phyloP scores from a whole-genome alignment of 2,329 filamentous ascomycete genomes.

The Knufia petricola region DNA sequence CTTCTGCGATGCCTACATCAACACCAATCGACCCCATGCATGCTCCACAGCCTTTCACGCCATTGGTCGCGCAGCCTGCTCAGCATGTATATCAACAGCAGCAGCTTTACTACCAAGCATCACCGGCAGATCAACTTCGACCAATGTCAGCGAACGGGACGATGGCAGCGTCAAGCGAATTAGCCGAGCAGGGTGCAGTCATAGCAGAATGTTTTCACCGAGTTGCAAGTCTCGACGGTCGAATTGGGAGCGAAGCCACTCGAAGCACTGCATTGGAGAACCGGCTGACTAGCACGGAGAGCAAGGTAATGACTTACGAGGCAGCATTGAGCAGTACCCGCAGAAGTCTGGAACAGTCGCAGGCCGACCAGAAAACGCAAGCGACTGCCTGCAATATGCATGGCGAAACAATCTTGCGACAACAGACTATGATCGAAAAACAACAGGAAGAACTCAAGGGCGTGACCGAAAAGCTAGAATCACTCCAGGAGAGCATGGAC shows the following conservation, averaged over 20 bases:
- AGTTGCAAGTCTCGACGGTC: not conserved
- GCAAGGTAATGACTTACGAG: not conserved
- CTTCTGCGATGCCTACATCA: not conserved
- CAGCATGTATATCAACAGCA: not conserved
- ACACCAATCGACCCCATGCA: no score
- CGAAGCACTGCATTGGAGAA: not conserved
- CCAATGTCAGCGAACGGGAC: not conserved
- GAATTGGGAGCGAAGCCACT: not conserved
- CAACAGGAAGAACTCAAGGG: conserved; percentile 14
- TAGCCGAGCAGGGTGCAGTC: not conserved
- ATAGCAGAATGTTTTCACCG: not conserved
- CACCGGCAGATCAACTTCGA: not conserved
- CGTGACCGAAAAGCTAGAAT: conserved; percentile 13
- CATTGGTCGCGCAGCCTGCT: no score
- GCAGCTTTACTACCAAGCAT: not conserved
- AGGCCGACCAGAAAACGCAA: conserved; percentile 9
- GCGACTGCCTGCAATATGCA: not conserved
- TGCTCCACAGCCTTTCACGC: no score
- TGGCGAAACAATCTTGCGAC: conserved; percentile 12
- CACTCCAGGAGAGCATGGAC: conserved; percentile 12
- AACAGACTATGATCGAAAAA: conserved; percentile 1
- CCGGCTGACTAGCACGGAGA: not conserved
- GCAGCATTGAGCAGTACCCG: not conserved
- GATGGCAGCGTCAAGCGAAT: not conserved
- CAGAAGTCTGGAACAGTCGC: conserved; percentile 1